Evolutionary conservation across 148 eudicot species (phyloP).

Genomic region (Polygonum aviculare): DNA sequence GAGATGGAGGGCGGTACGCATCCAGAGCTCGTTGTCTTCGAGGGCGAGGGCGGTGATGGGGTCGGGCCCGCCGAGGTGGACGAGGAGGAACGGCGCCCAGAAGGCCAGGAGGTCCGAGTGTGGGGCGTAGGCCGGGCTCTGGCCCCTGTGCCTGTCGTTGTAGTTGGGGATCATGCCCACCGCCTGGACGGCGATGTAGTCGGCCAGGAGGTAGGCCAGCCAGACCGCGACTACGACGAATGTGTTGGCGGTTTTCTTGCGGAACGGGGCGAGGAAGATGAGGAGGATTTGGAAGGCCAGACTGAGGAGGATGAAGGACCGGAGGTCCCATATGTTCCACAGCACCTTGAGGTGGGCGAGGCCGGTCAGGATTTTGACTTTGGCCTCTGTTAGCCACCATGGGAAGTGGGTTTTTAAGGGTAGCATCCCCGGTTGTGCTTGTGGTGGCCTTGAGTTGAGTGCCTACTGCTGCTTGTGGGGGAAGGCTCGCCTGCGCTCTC

Average conservation of each 20-base stretch:
- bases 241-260: constrained; percentile 21
- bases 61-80: constrained; percentile 24
- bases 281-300: constrained; percentile 25
- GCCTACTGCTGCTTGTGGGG: background rate
- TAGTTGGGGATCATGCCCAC: constrained; percentile 31
- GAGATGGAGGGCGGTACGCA: constrained; percentile 24
- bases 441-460: background rate
- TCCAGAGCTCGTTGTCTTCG: constrained; percentile 40
- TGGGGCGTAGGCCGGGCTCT: background rate
- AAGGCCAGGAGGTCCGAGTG: constrained; percentile 10
- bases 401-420: background rate
- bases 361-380: background rate
- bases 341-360: background rate
- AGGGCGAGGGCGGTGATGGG: constrained; percentile 18
- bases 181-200: constrained; percentile 23
- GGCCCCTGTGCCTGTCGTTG: background rate
- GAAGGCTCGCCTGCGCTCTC: no score
- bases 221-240: constrained; percentile 21
- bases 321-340: constrained; percentile 28
- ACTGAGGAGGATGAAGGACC: constrained; percentile 20
- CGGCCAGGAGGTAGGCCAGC: constrained; percentile 35
- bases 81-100: constrained; percentile 19
- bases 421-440: background rate
- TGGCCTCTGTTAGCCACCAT: background rate
- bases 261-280: constrained; percentile 18